Percentiles rank a stretch among this genome's conserved stretches.
These are phyloP conservation scores for Chytriomyces sp. DNA, from an alignment of 192 early-diverging fungal genomes.

Conservation along the genomic window DNA sequence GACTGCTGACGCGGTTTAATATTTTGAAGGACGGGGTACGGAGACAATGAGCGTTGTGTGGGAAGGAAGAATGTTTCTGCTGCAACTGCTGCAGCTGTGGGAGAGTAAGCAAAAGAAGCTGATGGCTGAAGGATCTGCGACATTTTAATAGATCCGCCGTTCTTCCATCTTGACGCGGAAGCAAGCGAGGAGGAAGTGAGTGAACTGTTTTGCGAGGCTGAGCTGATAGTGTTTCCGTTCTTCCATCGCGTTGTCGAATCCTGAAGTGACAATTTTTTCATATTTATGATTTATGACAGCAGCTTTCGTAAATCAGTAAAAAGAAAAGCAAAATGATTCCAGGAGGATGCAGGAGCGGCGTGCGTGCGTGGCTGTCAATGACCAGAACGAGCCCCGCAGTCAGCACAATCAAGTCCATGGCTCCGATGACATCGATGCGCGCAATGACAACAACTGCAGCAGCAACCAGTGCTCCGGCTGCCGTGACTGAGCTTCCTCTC, in stretches of 20 bases:
- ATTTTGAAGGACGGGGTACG: background rate
- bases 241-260: constrained; percentile 11
- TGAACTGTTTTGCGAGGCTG: background rate
- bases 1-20: no score
- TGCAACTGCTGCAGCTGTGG: background rate
- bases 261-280: no score
- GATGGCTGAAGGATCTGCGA: no score
- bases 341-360: no score
- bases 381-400: background rate
- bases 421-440: background rate
- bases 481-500: background rate
- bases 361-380: no score
- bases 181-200: no score
- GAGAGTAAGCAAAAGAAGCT: no score
- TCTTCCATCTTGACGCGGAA: no score
- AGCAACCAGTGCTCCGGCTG: background rate
- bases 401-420: background rate
- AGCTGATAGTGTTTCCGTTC: background rate
- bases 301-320: no score
- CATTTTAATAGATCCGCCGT: no score
- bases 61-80: background rate
- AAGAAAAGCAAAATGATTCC: no score
- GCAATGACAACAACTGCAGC: background rate
- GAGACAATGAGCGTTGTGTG: background rate
- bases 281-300: no score